These are phyloP conservation scores for Rhinocladiella similis DNA, from an alignment of 2,329 filamentous ascomycete genomes.

Conservation along the genomic window DNA sequence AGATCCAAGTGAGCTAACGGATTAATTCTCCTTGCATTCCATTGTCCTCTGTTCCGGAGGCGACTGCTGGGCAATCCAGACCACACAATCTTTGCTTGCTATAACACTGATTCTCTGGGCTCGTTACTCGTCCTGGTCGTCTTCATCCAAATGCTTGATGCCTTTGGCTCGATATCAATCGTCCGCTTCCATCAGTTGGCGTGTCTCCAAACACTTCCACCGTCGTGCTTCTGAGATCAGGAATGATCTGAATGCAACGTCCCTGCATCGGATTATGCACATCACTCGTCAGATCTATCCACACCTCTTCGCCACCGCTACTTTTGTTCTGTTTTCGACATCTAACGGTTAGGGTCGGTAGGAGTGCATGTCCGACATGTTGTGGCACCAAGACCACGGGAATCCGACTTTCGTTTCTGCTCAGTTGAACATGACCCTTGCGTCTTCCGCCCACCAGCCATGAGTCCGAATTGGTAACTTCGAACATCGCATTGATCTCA, in stretches of 20 bases:
- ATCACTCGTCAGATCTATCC: constrained; percentile 62
- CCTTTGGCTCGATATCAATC: constrained; percentile 12
- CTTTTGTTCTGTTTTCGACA: constrained; percentile 14
- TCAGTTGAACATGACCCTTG: constrained; percentile 56
- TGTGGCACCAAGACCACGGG: constrained; percentile 78
- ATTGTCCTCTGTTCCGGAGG: neutral
- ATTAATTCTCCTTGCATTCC: too few species aligned
- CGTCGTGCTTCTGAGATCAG: constrained; percentile 70
- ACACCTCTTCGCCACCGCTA: constrained; percentile 31
- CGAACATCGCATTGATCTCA: constrained; percentile 67
- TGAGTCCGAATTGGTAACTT: constrained; percentile 71
- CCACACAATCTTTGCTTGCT: too few species aligned
- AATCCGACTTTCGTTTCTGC: constrained; percentile 35
- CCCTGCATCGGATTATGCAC: constrained; percentile 77
- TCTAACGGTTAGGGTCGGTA: constrained; percentile 77
- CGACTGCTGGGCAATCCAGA: neutral
- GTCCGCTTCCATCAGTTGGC: constrained; percentile 12
- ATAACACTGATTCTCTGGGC: neutral
- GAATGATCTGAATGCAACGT: constrained; percentile 73
- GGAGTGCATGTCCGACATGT: constrained; percentile 72
- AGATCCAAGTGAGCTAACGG: neutral
- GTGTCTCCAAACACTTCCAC: constrained; percentile 54
- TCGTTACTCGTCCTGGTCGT: neutral
- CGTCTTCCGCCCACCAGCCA: constrained; percentile 86
- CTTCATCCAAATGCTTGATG: neutral